A percentile compares a stretch with the other conserved stretches of the same genome.
These are phyloP conservation scores for Zygosaccharomyces bailii DNA, from an alignment of 805 yeast species.

Conservation along the genomic window DNA sequence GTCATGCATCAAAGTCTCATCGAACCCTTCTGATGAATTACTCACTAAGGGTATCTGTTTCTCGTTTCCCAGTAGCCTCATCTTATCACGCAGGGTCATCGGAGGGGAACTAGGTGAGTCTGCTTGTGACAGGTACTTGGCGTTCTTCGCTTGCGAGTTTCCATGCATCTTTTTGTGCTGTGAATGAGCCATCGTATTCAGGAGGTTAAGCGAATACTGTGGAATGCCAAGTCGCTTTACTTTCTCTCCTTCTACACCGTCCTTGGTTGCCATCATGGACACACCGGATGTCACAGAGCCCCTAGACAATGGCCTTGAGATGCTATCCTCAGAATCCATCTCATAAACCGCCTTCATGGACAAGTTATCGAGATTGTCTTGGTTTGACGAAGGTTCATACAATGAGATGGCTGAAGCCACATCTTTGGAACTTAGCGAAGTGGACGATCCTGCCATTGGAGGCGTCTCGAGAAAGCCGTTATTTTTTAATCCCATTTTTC, in stretches of 20 bases:
- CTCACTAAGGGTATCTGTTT: conserved; percentile 9
- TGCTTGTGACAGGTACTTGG: not conserved
- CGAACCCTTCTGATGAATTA: conserved; percentile 11
- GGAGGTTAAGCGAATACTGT: conserved; percentile 38
- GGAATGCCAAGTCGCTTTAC: conserved; percentile 45
- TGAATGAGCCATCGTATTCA: conserved; percentile 35
- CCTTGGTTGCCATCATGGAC: conserved; percentile 73
- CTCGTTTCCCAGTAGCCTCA: conserved; percentile 40
- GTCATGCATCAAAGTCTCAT: conserved; percentile 8
- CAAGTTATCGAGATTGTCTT: conserved; percentile 17
- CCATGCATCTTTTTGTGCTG: conserved; percentile 15
- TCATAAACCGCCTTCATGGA: conserved; percentile 26
- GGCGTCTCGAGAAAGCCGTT: conserved; percentile 1
- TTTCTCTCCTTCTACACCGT: conserved; percentile 64
- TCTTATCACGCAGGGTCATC: conserved; percentile 45
- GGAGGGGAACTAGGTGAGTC: conserved; percentile 38
- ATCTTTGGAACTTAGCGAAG: conserved; percentile 24
- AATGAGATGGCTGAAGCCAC: conserved; percentile 24
- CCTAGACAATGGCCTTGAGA: conserved; percentile 58
- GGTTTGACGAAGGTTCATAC: conserved; percentile 17
- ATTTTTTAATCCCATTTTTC: conserved; percentile 5
- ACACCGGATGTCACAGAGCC: conserved; percentile 61
- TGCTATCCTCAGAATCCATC: conserved; percentile 25
- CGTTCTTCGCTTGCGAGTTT: conserved; percentile 6
- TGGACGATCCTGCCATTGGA: conserved; percentile 23